Conservation (phyloP, 176 grass and related monocot species). For the Echinochloa phyllopogon region DNA sequence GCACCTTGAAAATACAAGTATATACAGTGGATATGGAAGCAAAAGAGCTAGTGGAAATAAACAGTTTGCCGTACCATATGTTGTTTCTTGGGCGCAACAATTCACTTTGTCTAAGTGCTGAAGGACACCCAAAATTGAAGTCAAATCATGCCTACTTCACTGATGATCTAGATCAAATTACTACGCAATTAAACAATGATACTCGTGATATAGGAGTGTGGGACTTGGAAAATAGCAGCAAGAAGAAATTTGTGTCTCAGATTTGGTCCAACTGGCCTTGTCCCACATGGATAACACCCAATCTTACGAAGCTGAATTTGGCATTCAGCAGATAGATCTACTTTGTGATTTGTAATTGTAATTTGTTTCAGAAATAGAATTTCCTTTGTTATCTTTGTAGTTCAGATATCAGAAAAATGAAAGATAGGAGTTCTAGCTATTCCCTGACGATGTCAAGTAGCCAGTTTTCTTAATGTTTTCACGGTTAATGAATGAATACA, state of each 20-base stretch:
- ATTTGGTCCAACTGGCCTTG: slow-evolving; percentile 24
- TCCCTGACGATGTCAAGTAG: background rate
- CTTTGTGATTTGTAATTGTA: background rate
- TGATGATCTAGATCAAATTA: background rate
- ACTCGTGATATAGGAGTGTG: slow-evolving; percentile 8
- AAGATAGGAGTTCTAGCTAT: too few species aligned
- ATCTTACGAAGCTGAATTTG: background rate
- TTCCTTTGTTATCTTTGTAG: background rate
- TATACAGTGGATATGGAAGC: slow-evolving; percentile 6
- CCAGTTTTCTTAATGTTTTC: background rate
- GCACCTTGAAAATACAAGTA: background rate
- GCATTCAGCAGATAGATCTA: background rate
- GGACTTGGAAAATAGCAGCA: background rate
- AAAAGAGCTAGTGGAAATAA: background rate
- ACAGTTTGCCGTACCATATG: background rate
- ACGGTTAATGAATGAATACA: background rate
- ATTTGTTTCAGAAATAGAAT: background rate
- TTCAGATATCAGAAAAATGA: background rate
- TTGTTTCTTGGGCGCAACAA: slow-evolving; percentile 23
- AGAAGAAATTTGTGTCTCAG: background rate
- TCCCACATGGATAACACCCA: slow-evolving; percentile 12
- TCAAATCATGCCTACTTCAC: slow-evolving; percentile 27
- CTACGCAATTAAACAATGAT: background rate
- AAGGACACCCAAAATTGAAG: background rate
- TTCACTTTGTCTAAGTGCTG: background rate